These are phyloP conservation scores for Metschnikowia continentalis DNA, from an alignment of 805 yeast genomes.

Conservation along the genomic window DNA sequence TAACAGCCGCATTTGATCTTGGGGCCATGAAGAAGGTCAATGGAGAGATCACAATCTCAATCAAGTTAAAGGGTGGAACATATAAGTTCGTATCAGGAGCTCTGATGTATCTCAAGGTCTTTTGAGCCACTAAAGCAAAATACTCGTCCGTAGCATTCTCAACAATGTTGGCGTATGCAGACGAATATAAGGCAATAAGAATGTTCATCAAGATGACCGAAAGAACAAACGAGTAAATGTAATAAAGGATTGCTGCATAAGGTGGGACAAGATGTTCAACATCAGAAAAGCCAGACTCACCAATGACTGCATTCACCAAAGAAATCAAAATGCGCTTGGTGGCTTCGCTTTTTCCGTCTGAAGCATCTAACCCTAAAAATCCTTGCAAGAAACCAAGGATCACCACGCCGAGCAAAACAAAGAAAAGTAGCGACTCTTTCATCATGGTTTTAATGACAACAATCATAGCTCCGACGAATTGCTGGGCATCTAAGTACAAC, in stretches of 20 bases:
- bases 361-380: conserved; percentile 78
- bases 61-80: conserved; percentile 78
- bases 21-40: conserved; percentile 33
- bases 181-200: conserved; percentile 78
- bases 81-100: conserved; percentile 86
- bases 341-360: conserved; percentile 80
- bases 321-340: conserved; percentile 60
- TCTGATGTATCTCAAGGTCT: conserved; percentile 76
- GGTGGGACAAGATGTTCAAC: conserved; percentile 77
- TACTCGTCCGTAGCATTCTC: conserved; percentile 83
- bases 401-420: conserved; percentile 65
- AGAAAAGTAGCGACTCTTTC: conserved; percentile 81
- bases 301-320: conserved; percentile 67
- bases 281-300: conserved; percentile 67
- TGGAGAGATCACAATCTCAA: conserved; percentile 49
- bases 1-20: conserved; percentile 34
- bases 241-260: conserved; percentile 75
- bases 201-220: conserved; percentile 75
- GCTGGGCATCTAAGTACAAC: conserved; percentile 70
- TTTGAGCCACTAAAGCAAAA: conserved; percentile 78
- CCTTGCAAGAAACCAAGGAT: conserved; percentile 83
- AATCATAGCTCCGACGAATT: conserved; percentile 84
- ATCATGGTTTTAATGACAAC: conserved; percentile 82
- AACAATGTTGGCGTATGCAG: conserved; percentile 76
- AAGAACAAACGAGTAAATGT: conserved; percentile 71